Evolutionary conservation across 148 eudicot genomes (phyloP).

Genomic region (Chenopodium formosanum): DNA sequence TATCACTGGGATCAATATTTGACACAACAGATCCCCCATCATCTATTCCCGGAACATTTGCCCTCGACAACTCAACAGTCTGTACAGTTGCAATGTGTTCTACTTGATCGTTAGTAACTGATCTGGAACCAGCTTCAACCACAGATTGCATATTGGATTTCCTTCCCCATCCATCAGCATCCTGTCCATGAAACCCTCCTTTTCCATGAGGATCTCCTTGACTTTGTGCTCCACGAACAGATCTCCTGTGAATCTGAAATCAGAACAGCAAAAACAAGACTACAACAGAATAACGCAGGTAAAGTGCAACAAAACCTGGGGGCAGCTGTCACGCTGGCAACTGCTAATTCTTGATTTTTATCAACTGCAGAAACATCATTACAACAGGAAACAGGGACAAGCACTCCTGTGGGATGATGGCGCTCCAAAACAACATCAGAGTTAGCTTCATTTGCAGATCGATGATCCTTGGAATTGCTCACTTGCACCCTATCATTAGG

Average conservation of each 20-base stretch:
- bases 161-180: slow-evolving; percentile 57
- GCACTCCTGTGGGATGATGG: slow-evolving; percentile 38
- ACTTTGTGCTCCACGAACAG: slow-evolving; percentile 45
- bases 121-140: slow-evolving; percentile 33
- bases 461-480: slow-evolving; percentile 26
- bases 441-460: slow-evolving; percentile 30
- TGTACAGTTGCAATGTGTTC: slow-evolving; percentile 25
- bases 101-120: slow-evolving; percentile 29
- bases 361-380: slow-evolving; percentile 30
- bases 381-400: slow-evolving; percentile 39
- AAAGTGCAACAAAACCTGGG: slow-evolving; percentile 54
- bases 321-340: slow-evolving; percentile 24
- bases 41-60: slow-evolving; percentile 37
- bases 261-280: slow-evolving; percentile 14
- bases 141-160: slow-evolving; percentile 43
- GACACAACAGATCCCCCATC: slow-evolving; percentile 37
- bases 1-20: slow-evolving; percentile 46
- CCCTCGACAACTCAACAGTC: slow-evolving; percentile 32
- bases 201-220: slow-evolving; percentile 48
- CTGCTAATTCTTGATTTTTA: slow-evolving; percentile 35
- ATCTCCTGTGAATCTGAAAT: slow-evolving; percentile 50
- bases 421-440: slow-evolving; percentile 34
- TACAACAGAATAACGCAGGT: slow-evolving; percentile 5
- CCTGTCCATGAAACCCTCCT: slow-evolving; percentile 47
- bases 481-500: slow-evolving; percentile 32